phyloP scores from a whole-genome alignment of 192 early-diverging fungal species.

The Linnemannia elongata region DNA sequence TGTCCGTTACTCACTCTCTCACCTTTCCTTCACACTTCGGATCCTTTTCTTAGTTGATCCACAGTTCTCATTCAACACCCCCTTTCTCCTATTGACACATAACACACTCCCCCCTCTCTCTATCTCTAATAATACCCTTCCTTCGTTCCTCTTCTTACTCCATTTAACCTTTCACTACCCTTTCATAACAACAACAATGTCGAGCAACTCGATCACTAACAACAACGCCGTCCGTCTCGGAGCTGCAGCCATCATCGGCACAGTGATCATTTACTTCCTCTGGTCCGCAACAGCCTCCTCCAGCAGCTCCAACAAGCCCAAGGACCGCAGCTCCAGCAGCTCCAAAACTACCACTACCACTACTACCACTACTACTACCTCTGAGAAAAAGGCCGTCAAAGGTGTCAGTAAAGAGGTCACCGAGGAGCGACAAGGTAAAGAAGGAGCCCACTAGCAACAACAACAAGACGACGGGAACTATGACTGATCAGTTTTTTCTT shows the following conservation, averaged over 20 bases:
- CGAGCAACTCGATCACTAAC: constrained; percentile 19
- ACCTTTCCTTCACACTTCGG: background rate
- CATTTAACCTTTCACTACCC: background rate
- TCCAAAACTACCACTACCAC: constrained; percentile 13
- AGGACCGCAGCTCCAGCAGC: background rate
- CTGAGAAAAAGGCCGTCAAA: background rate
- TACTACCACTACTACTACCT: constrained; percentile 11
- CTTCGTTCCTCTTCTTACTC: background rate
- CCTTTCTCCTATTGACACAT: background rate
- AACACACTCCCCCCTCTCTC: background rate
- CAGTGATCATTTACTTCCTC: constrained; percentile 32
- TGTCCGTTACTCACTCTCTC: background rate
- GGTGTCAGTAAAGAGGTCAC: background rate
- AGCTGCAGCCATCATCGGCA: constrained; percentile 37
- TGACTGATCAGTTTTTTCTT: background rate
- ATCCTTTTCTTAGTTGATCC: background rate
- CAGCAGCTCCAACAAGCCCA: background rate
- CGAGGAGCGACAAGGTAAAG: constrained; percentile 3
- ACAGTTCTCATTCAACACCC: constrained; percentile 1
- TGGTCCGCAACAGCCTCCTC: constrained; percentile 32
- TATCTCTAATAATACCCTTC: background rate
- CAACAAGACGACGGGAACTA: background rate
- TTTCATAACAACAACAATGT: background rate
- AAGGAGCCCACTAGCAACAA: background rate
- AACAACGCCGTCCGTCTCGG: constrained; percentile 50